phyloP scores from a whole-genome alignment of 768 basidiomycete genomes.

The Rhizopogon rudus region DNA sequence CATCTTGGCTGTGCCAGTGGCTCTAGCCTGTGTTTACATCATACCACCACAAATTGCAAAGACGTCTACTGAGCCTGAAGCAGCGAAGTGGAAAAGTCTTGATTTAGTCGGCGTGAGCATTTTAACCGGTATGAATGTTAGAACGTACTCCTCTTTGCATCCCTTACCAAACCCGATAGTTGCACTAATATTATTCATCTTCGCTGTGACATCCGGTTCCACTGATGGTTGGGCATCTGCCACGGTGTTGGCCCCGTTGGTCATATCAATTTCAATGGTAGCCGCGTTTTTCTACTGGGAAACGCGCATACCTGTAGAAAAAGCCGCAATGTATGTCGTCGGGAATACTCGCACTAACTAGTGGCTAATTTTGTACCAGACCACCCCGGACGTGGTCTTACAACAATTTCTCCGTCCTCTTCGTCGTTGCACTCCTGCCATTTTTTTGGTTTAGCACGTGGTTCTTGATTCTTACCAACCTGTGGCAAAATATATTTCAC shows the following conservation, averaged over 20 bases:
- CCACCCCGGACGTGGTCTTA: too few relatives aligned
- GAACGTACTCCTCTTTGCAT: too few relatives aligned
- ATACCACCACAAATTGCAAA: slow-evolving; percentile 23
- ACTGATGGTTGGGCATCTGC: too few relatives aligned
- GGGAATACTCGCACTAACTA: too few relatives aligned
- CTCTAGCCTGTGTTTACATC: slow-evolving; percentile 25
- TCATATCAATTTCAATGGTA: slow-evolving; percentile 37
- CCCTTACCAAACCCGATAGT: too few relatives aligned
- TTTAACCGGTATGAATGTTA: too few relatives aligned
- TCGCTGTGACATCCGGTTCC: too few relatives aligned
- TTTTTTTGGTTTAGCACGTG: slow-evolving; percentile 37
- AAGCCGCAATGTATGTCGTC: slow-evolving; percentile 8
- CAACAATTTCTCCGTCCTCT: slow-evolving; percentile 37
- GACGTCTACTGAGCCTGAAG: not conserved
- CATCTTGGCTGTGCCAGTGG: slow-evolving; percentile 31
- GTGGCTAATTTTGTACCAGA: too few relatives aligned
- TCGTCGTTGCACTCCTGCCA: slow-evolving; percentile 31
- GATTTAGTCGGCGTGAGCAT: too few relatives aligned
- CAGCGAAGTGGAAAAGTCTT: slow-evolving; percentile 25
- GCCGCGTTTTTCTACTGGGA: slow-evolving; percentile 50
- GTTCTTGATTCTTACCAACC: slow-evolving; percentile 28
- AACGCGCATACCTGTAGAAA: slow-evolving; percentile 29
- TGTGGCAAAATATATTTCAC: slow-evolving; percentile 10
- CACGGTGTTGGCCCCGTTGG: slow-evolving; percentile 38
- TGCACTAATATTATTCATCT: too few relatives aligned